Evolutionary conservation across 2,329 filamentous ascomycete species (phyloP).

Genomic region (Gyromitra esculenta): DNA sequence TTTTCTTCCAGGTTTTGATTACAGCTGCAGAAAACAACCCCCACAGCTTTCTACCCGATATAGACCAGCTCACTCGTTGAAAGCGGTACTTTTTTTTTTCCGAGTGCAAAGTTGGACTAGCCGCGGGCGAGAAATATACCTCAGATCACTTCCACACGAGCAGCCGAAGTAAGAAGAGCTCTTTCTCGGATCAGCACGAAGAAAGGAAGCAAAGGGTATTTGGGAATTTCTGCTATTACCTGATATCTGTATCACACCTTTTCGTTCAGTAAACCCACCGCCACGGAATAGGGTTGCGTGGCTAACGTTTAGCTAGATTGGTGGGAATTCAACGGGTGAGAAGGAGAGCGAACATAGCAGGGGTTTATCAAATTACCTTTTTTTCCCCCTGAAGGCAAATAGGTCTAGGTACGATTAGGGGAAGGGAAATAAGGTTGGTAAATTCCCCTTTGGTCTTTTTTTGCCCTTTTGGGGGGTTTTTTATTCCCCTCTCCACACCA

Average conservation of each 20-base stretch:
- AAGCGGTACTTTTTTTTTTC: constrained; percentile 27
- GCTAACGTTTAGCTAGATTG: constrained; percentile 12
- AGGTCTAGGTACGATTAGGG: not conserved
- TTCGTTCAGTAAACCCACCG: constrained; percentile 6
- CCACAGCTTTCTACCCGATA: constrained; percentile 14
- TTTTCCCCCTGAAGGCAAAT: not conserved
- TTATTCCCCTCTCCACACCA: constrained; percentile 24
- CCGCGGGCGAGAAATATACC: constrained; percentile 17
- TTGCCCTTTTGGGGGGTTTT: constrained; percentile 22
- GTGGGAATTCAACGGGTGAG: constrained; percentile 11
- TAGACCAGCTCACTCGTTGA: not conserved
- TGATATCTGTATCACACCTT: constrained; percentile 11
- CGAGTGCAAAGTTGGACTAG: constrained; percentile 10
- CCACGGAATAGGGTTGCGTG: constrained; percentile 37
- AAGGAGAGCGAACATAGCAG: not conserved
- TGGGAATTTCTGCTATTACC: not conserved
- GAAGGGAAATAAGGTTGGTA: constrained; percentile 19
- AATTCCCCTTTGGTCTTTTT: constrained; percentile 22
- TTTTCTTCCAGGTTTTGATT: constrained; percentile 34
- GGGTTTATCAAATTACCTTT: constrained; percentile 13
- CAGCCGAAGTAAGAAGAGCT: not conserved
- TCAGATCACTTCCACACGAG: not conserved
- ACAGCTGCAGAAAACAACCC: constrained; percentile 25
- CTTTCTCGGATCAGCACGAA: not conserved
- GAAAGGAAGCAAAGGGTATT: not conserved